Evolutionary conservation across 345 rosid species (phyloP).

Genomic region (Aegle marmelos): DNA sequence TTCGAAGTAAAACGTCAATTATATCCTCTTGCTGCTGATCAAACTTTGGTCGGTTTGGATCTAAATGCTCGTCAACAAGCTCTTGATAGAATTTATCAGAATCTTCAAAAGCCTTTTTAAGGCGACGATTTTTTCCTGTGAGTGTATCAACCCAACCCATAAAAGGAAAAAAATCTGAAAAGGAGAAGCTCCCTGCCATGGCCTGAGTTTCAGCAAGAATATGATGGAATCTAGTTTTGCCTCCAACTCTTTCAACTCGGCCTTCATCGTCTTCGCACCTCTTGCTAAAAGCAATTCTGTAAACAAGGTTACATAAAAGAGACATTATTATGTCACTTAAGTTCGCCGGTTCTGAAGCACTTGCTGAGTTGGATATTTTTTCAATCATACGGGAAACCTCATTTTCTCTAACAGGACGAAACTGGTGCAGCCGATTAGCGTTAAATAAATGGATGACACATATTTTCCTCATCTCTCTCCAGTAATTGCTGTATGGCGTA

Average conservation of each 20-base stretch:
- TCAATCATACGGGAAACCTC: conserved; percentile 25
- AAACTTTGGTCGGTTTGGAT: neutral
- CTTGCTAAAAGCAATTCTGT: conserved; percentile 33
- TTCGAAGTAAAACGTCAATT: conserved; percentile 24
- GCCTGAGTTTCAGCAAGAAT: conserved; percentile 26
- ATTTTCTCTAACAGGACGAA: conserved; percentile 19
- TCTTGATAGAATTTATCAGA: conserved; percentile 29
- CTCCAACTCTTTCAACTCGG: neutral
- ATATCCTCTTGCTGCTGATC: conserved; percentile 23
- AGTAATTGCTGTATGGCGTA: conserved; percentile 24
- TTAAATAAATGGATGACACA: conserved; percentile 26
- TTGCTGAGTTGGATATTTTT: conserved; percentile 5
- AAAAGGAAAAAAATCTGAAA: conserved; percentile 28
- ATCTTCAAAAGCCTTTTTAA: conserved; percentile 21
- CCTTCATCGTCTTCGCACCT: conserved; percentile 15
- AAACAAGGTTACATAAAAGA: conserved; percentile 16
- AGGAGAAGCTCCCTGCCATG: conserved; percentile 15
- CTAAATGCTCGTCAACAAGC: conserved; percentile 36
- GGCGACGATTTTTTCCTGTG: conserved; percentile 11
- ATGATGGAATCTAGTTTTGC: conserved; percentile 13
- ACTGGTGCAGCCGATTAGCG: conserved; percentile 15
- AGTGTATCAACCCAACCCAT: conserved; percentile 29
- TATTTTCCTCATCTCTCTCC: conserved; percentile 28
- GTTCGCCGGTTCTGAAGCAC: neutral
- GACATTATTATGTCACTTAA: conserved; percentile 11